Evolutionary conservation across 2,329 filamentous ascomycete species (phyloP).

Genomic region (Curvularia eragrostidis): DNA sequence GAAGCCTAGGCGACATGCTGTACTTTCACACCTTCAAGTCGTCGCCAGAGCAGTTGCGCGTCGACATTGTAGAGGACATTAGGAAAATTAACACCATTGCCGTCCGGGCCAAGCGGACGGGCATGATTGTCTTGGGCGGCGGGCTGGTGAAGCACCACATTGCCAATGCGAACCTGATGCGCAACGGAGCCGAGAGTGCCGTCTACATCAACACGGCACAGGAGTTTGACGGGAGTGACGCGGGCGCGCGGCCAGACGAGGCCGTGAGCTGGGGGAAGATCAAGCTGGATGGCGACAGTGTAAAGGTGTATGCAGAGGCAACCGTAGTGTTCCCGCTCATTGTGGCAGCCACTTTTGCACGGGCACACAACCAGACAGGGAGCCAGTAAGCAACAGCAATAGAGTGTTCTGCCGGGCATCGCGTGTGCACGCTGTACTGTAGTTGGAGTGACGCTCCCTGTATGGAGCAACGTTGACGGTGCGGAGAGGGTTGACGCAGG

Average conservation of each 20-base stretch:
- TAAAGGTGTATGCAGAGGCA: slow-evolving; percentile 80
- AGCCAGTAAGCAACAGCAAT: not conserved
- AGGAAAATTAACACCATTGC: slow-evolving; percentile 90
- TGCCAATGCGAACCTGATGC: slow-evolving; percentile 95
- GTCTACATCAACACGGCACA: slow-evolving; percentile 98
- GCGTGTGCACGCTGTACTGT: not conserved
- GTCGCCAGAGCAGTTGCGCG: slow-evolving; percentile 78
- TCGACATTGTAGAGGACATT: slow-evolving; percentile 95
- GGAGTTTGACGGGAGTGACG: slow-evolving; percentile 97
- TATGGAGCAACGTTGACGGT: slow-evolving; percentile 23
- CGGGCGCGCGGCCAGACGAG: slow-evolving; percentile 92
- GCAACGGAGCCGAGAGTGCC: slow-evolving; percentile 94
- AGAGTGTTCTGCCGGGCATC: not conserved
- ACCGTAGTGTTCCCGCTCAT: slow-evolving; percentile 72
- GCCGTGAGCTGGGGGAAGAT: slow-evolving; percentile 99
- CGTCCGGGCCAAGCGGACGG: slow-evolving; percentile 82
- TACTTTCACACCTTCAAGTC: slow-evolving; percentile 98
- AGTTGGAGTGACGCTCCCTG: slow-evolving; percentile 2
- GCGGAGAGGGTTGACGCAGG: slow-evolving; percentile 32
- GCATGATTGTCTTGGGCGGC: slow-evolving; percentile 94
- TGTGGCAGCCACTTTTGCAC: slow-evolving; percentile 71
- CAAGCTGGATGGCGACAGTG: slow-evolving; percentile 82
- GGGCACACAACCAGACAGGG: slow-evolving; percentile 5
- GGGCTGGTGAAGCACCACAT: slow-evolving; percentile 99
- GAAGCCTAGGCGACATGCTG: slow-evolving; percentile 95